Percentiles rank a stretch among this genome's conserved stretches.
These are phyloP conservation scores for Aspergillus cristatus DNA, from an alignment of 495 filamentous ascomycete species.

Conservation along the genomic window DNA sequence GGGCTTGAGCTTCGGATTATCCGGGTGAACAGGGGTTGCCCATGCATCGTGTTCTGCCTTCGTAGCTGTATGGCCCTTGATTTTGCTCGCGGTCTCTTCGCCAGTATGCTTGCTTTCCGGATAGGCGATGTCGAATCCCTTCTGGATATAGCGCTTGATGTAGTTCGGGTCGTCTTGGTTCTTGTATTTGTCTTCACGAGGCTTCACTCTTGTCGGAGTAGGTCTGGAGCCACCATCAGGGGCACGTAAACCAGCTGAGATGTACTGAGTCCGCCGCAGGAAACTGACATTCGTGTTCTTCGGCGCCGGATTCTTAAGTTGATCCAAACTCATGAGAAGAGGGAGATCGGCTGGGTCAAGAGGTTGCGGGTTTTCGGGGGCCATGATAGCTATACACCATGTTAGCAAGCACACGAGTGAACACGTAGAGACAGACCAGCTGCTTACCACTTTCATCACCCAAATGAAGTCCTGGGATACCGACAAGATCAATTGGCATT, in stretches of 20 bases:
- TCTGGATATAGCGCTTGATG: slow-evolving; percentile 71
- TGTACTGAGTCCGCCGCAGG: slow-evolving; percentile 93
- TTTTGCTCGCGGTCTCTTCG: slow-evolving; percentile 37
- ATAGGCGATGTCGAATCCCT: slow-evolving; percentile 78
- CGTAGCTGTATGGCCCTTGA: slow-evolving; percentile 46
- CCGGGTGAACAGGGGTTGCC: slow-evolving; percentile 69
- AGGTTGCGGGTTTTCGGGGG: slow-evolving; percentile 55
- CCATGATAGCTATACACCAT: slow-evolving; percentile 59
- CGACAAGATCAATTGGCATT: slow-evolving; percentile 92
- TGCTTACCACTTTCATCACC: slow-evolving; percentile 89
- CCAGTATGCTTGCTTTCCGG: slow-evolving; percentile 53
- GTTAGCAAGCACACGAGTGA: not conserved
- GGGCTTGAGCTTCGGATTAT: slow-evolving; percentile 66
- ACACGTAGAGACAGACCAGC: not conserved
- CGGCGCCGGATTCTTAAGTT: slow-evolving; percentile 72
- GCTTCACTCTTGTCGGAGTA: slow-evolving; percentile 29
- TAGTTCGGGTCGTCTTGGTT: slow-evolving; percentile 69
- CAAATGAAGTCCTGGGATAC: slow-evolving; percentile 87
- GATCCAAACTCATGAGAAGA: slow-evolving; percentile 68
- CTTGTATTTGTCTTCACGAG: slow-evolving; percentile 35
- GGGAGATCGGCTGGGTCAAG: slow-evolving; percentile 73
- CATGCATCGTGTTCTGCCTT: slow-evolving; percentile 57
- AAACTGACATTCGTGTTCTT: slow-evolving; percentile 71
- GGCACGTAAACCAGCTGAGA: slow-evolving; percentile 56
- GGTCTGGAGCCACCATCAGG: slow-evolving; percentile 25